These are phyloP conservation scores for Zasmidium citrigriseum DNA, from an alignment of 2,329 filamentous ascomycete genomes.

Conservation along the genomic window DNA sequence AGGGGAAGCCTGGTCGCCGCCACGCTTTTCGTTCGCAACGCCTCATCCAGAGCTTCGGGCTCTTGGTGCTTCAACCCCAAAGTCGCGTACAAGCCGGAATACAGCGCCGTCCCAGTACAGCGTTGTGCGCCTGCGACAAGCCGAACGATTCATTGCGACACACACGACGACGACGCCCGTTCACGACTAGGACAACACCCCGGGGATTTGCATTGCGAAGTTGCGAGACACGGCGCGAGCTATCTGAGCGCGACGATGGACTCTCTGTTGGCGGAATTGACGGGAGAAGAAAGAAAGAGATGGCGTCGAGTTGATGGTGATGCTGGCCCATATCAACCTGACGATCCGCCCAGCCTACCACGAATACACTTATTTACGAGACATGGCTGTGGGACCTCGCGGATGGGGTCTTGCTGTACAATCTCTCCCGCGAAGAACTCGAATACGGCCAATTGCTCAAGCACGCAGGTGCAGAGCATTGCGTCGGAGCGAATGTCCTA, in stretches of 20 bases:
- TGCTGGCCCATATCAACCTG: constrained; percentile 48
- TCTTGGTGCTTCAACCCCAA: constrained; percentile 4
- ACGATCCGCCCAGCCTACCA: constrained; percentile 42
- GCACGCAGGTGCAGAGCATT: constrained; percentile 21
- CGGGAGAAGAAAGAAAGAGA: constrained; percentile 44
- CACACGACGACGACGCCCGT: background rate
- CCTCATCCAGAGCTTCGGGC: background rate
- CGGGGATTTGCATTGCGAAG: constrained; percentile 44
- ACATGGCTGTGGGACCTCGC: constrained; percentile 42
- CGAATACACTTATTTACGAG: too few relatives aligned
- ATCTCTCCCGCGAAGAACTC: constrained; percentile 35
- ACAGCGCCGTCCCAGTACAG: constrained; percentile 5
- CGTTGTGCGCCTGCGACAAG: background rate
- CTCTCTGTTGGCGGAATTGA: constrained; percentile 46
- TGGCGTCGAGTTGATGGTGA: constrained; percentile 45
- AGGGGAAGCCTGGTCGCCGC: too few relatives aligned
- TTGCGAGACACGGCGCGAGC: constrained; percentile 41
- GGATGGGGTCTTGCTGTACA: constrained; percentile 45
- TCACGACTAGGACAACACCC: background rate
- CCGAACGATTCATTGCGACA: background rate
- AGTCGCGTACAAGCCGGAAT: background rate
- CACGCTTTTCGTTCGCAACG: background rate
- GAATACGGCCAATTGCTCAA: constrained; percentile 40
- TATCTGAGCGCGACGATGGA: constrained; percentile 48
- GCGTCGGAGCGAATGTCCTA: constrained; percentile 44